phyloP scores from a whole-genome alignment of 1,284 basidiomycete genomes.

The Heliocybe sulcata region DNA sequence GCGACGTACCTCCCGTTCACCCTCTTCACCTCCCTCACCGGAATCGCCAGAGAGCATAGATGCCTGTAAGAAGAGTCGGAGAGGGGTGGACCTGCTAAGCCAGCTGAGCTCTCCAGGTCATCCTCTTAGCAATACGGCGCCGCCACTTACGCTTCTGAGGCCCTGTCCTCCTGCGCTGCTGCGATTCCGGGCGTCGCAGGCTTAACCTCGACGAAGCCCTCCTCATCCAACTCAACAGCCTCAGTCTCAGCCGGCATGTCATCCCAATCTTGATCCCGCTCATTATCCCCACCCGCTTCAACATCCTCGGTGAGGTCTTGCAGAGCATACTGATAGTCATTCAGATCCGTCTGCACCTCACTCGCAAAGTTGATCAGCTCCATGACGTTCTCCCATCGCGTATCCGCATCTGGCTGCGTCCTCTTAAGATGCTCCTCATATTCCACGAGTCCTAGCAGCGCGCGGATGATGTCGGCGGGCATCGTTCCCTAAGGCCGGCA shows the following conservation, averaged over 20 bases:
- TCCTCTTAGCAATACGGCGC: too few relatives aligned
- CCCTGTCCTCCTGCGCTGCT: too few relatives aligned
- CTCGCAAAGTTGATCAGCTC: constrained; percentile 74
- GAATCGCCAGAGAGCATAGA: constrained; percentile 75
- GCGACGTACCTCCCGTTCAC: constrained; percentile 25
- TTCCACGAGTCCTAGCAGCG: constrained; percentile 49
- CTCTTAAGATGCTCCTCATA: constrained; percentile 71
- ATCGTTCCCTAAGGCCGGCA: constrained; percentile 38
- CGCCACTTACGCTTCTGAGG: too few relatives aligned
- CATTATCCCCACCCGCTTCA: constrained; percentile 6
- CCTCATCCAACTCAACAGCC: constrained; percentile 14
- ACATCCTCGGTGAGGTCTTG: not conserved
- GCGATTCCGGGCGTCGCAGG: not conserved
- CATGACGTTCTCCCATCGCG: constrained; percentile 82
- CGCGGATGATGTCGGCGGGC: constrained; percentile 62
- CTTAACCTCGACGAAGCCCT: constrained; percentile 6
- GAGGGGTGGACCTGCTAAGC: constrained; percentile 47
- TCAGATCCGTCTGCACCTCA: constrained; percentile 32
- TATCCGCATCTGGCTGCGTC: constrained; percentile 68
- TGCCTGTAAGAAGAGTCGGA: constrained; percentile 78
- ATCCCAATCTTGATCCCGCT: constrained; percentile 9
- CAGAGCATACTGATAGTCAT: not conserved
- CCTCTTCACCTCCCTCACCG: constrained; percentile 17
- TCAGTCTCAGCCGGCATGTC: constrained; percentile 6
- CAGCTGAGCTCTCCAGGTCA: not conserved